Evolutionary conservation across 1,139 yeast genomes (phyloP).

Genomic region (Pichia norvegensis): DNA sequence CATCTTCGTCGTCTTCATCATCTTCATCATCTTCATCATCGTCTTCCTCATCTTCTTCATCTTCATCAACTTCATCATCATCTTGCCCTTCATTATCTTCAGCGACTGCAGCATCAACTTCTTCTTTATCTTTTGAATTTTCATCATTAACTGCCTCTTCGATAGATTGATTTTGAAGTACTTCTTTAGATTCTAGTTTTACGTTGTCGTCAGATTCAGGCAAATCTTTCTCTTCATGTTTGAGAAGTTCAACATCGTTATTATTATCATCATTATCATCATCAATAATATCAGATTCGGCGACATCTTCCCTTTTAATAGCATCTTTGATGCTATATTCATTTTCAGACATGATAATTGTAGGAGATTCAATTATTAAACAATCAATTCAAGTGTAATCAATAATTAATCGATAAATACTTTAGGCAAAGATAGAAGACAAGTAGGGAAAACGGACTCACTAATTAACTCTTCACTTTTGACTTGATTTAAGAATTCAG

Average conservation of each 20-base stretch:
- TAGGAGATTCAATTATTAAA: neutral
- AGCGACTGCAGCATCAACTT: neutral
- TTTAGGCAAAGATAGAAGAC: too few relatives aligned
- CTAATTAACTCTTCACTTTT: neutral
- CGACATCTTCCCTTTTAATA: neutral
- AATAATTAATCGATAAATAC: too few relatives aligned
- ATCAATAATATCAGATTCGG: neutral
- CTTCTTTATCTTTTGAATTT: conserved; percentile 9
- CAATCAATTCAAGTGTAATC: too few relatives aligned
- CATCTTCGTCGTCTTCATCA: conserved; percentile 58
- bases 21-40: conserved; percentile 52
- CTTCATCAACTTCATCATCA: conserved; percentile 16
- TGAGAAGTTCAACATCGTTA: neutral
- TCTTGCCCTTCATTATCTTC: conserved; percentile 1
- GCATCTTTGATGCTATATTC: neutral
- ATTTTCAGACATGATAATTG: neutral
- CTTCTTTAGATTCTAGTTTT: conserved; percentile 9
- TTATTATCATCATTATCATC: neutral
- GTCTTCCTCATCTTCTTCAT: conserved; percentile 31
- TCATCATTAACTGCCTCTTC: neutral
- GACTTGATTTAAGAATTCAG: neutral
- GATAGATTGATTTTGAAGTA: neutral
- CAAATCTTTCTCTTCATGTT: neutral
- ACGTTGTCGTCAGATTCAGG: neutral
- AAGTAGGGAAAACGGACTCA: neutral